phyloP scores from a whole-genome alignment of 2,329 filamentous ascomycete genomes.

The Neonectria magnoliae region DNA sequence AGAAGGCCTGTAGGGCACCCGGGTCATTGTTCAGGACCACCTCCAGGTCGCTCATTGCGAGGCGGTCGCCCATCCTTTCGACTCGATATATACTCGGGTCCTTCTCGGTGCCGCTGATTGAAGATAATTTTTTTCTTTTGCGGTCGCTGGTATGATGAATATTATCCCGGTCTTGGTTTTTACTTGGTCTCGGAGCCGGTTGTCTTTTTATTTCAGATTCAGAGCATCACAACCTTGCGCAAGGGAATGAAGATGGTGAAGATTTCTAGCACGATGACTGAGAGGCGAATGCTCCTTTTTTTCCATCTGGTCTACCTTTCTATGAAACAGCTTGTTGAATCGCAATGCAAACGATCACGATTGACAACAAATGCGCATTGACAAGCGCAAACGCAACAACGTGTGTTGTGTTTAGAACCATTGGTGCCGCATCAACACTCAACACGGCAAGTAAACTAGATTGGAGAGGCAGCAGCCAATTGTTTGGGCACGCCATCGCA shows the following conservation, averaged over 20 bases:
- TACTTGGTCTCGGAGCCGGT: slow-evolving; percentile 22
- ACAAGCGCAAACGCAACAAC: slow-evolving; percentile 59
- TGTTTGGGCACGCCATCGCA: slow-evolving; percentile 72
- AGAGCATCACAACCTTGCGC: slow-evolving; percentile 62
- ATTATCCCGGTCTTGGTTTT: slow-evolving; percentile 1
- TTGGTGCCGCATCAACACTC: background rate
- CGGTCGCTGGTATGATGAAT: slow-evolving; percentile 27
- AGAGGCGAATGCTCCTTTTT: slow-evolving; percentile 52
- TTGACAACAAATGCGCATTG: slow-evolving; percentile 63
- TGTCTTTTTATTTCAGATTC: slow-evolving; percentile 48
- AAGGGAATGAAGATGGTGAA: slow-evolving; percentile 71
- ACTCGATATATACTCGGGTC: slow-evolving; percentile 5
- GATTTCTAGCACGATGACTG: slow-evolving; percentile 68
- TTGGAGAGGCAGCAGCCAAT: slow-evolving; percentile 58
- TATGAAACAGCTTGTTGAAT: slow-evolving; percentile 41
- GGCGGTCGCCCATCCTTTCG: slow-evolving; percentile 48
- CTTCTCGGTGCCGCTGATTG: slow-evolving; percentile 11
- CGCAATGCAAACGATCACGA: slow-evolving; percentile 65
- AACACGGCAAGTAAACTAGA: slow-evolving; percentile 38
- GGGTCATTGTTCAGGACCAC: slow-evolving; percentile 67
- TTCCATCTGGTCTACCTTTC: too few species aligned
- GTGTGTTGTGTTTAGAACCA: slow-evolving; percentile 62
- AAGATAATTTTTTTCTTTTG: slow-evolving; percentile 10
- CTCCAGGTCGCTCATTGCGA: slow-evolving; percentile 71
- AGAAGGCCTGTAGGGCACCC: slow-evolving; percentile 68